Evolutionary conservation across 1,284 basidiomycete genomes (phyloP), one percentile per base, ranked within the genome.

Genomic region (Veloporphyrellus conicus): DNA sequence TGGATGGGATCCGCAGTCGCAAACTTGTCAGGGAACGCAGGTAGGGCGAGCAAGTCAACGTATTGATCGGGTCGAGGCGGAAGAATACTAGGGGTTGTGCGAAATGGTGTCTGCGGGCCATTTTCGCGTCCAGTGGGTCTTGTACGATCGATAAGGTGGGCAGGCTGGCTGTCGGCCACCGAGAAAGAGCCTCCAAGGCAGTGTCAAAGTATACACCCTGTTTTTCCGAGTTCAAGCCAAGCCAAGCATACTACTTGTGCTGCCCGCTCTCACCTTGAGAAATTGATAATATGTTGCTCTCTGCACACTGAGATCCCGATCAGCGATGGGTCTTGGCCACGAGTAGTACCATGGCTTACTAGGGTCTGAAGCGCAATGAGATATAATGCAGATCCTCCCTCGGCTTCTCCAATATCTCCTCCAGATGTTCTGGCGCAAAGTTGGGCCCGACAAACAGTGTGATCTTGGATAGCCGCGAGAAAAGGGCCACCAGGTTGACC

Each of bases 51-150:
- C 69, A 68, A 8, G 76, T 61, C 40, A 87, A 68, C 1, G 58
- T 54, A 2, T 72, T 55, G 45, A 80, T 59, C 3, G 74, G 64
- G 36, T 82, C 75, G 27, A 87, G 71, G 16, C 73, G 73, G 60
- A 84, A 84, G 68, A 88, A 87, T 5, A 87, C 83, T 42, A 88
- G 66, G 0, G 86, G 85, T 57, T 88, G 85, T 2, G 86, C 85
- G 50, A 88, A 88, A 34, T 53, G 68, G 46, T 56, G 46, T 50
- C 43, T 53, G 47, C 61, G 55, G 14, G 67, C 63, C 48, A 68
- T 61, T 31, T 58, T 48, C 3, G 70, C 59, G 32, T 75, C 71
- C 8, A 79, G 64, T 1, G 79, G 77, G 50, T 87, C 84, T 63
- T 88, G 85, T 10, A 84, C 69, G 40, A 87, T 76, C 2, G 83